These are phyloP conservation scores for Ogataea methanolica DNA, from an alignment of 805 yeast genomes.

Conservation along the genomic window DNA sequence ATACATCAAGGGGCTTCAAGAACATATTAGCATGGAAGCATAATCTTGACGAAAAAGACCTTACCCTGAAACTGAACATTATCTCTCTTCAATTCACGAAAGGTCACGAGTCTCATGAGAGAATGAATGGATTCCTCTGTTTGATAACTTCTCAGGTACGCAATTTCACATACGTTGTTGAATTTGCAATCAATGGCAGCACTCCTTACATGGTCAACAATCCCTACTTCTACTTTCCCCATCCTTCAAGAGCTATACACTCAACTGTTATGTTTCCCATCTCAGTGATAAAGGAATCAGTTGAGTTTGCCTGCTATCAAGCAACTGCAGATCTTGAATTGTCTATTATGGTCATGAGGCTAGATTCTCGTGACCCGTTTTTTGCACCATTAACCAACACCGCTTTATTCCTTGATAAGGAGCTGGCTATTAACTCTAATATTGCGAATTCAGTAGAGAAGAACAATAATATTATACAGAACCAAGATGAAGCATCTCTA, in stretches of 20 bases:
- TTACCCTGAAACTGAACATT: slow-evolving; percentile 40
- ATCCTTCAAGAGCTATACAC: slow-evolving; percentile 16
- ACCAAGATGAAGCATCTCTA: neutral
- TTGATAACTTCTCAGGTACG: slow-evolving; percentile 26
- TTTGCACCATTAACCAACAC: neutral
- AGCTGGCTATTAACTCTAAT: too few relatives aligned
- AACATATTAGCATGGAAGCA: slow-evolving; percentile 73
- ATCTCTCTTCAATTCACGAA: slow-evolving; percentile 7
- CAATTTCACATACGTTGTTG: slow-evolving; percentile 26
- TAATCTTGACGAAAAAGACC: slow-evolving; percentile 49
- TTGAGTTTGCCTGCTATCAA: slow-evolving; percentile 9
- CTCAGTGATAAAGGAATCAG: too few relatives aligned
- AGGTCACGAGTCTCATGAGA: neutral
- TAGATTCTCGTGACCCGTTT: neutral
- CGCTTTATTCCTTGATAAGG: too few relatives aligned
- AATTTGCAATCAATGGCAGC: slow-evolving; percentile 24
- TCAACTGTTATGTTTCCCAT: slow-evolving; percentile 8
- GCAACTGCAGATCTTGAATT: slow-evolving; percentile 16
- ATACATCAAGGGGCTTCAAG: slow-evolving; percentile 29
- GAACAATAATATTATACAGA: too few relatives aligned
- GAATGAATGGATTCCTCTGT: slow-evolving; percentile 16
- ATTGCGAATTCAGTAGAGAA: too few relatives aligned
- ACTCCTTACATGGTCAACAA: slow-evolving; percentile 13
- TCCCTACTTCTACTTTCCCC: slow-evolving; percentile 23
- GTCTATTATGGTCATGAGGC: slow-evolving; percentile 11